Evolutionary conservation across 2,329 filamentous ascomycete genomes (phyloP), one percentile per base, ranked within the genome.

Genomic region (Podosphaera aphanis): DNA sequence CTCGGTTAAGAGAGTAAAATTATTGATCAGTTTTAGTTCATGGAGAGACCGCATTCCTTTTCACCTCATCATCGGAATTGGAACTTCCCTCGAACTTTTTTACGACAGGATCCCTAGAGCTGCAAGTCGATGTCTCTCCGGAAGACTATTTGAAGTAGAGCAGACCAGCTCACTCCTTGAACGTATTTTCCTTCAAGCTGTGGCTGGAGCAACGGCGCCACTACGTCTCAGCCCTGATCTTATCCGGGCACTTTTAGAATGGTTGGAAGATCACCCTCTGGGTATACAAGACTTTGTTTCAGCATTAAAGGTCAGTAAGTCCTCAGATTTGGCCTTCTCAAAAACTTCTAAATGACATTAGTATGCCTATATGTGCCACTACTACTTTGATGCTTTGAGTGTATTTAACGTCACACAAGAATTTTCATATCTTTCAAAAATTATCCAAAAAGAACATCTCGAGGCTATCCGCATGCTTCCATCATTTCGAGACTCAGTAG

Each of bases 311-410:
- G 77, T 77, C 59, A 53, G 59, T 45, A 43, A 23, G 35, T 5
- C 29, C 29, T n/a, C 29, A 33, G 15, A 33, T 3, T 11, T 13
- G 29, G 5, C 6, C 13, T 3, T 33, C 15, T 13, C 3, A 11
- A 33, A 33, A 33, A n/a, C 3, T 33, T 35, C 45, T 46, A 18
- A 46, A 44, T 41, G 39, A 16, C 18, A n/a, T 20, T 58, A 83
- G 71, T 90, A 88, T 61, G 74, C 78, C 1, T 84, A 85, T 57
- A 86, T 92, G 82, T 83, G 78, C 47, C 80, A 85, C 58, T 88
- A 83, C 56, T 88, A 83, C 53, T 79, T 79, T 35, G 88, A 85
- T 53, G 73, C 79, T 0, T 64, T 85, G 2, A 83, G 76, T 49
- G 59, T 83, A 3, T 67, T 88, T 29, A 60, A 76, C 19, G 55